A percentile compares a stretch with the other conserved stretches of the same genome.
Conservation (phyloP, 2,329 filamentous ascomycete species). For the Colletotrichum horii region DNA sequence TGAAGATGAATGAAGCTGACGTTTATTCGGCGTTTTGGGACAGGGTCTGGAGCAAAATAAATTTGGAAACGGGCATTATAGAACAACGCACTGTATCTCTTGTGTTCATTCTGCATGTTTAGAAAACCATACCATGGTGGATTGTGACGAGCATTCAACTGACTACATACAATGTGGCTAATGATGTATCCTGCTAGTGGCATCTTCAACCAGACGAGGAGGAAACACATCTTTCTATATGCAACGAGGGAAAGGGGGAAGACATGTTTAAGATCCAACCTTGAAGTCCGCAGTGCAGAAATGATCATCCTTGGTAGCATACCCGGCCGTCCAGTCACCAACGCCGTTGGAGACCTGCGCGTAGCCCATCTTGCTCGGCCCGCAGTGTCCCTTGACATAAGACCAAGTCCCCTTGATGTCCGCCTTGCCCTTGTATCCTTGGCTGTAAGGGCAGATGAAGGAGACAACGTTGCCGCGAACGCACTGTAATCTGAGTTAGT, state of each 20-base stretch:
- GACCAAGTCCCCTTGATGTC: neutral
- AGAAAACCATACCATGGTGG: neutral
- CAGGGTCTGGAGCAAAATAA: accelerated
- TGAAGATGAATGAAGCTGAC: neutral
- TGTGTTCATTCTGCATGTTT: too few species aligned
- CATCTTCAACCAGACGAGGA: neutral
- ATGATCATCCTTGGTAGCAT: neutral
- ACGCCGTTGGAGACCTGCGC: neutral
- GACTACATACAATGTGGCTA: neutral
- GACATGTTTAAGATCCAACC: neutral
- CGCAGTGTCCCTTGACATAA: neutral
- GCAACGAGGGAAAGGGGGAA: neutral
- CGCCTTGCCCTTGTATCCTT: neutral
- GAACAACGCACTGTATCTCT: neutral
- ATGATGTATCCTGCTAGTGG: accelerated
- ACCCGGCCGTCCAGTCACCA: neutral
- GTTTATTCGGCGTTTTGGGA: neutral
- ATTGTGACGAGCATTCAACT: neutral
- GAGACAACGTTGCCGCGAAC: neutral
- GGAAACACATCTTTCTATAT: neutral
- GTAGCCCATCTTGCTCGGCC: neutral
- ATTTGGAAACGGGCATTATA: neutral
- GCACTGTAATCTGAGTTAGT: neutral
- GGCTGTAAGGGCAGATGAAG: neutral
- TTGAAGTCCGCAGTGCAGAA: neutral